Base-by-base conservation (phyloP, 78 protist species). In the Chrysochromulina parva region DNA sequence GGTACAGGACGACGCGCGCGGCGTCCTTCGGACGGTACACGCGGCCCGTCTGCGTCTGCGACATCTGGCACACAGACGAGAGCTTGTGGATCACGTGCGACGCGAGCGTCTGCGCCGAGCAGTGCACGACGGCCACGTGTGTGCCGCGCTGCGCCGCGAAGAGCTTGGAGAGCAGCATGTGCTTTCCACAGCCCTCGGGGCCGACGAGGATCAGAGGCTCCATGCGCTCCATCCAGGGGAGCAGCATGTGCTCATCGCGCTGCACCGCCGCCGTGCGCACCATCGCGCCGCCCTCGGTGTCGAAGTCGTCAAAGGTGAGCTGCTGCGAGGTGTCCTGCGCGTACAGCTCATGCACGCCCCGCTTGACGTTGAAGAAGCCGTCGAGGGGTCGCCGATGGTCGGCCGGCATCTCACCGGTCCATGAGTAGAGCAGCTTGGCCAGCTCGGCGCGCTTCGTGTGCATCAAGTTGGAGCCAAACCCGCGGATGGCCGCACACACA, bases 151-250 rank as follows among this genome's bases (percentile, higher is more conserved):
- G 11, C 71, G 17, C 0, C 66, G 47, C 24, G 93, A 96, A 82
- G 55, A 14, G 9, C 58, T 86, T 17, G 20, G n/a, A 11, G 53
- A 96, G 92, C 81, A 93, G 78, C 89, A 90, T 76, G 48, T 26
- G 71, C 96, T 96, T 96, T 58, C 98, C 98, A 47, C 91, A n/a
- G 22, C 97, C 98, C 92, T 94, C 93, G 24, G 95, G 95, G 28
- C 95, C 95, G 19, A 93, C 95, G 20, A 93, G 88, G 54, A 93
- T 71, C 74, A 93, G 86, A 16, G 92, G 95, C 55, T 85, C 89
- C 28, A 57, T 24, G 3, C 66, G 10, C 60, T 38, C 28, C 26
- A 94, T 7, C 97, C 96, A 94, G 76, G 96, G 93, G 38, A 0
- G 2, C 47, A 95, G 2, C 53, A 92, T 53, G 19, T 20, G 86